Evolutionary conservation across 352 stramenopile genomes (phyloP), one percentile per base, ranked within the genome.

Genomic region (Peronospora farinosa): DNA sequence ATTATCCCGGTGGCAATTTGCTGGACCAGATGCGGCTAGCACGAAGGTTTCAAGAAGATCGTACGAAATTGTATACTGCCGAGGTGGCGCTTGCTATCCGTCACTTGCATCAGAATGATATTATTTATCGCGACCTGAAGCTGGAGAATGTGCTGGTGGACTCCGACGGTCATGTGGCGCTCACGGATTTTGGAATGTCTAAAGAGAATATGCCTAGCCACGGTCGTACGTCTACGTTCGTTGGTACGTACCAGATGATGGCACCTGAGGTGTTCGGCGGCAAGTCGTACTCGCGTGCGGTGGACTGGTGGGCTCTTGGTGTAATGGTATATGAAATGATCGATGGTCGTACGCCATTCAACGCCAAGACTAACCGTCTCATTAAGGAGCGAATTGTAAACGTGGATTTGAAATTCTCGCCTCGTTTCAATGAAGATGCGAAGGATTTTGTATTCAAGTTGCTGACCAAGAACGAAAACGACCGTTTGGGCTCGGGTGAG

Each of bases 111-210:
- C 59, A 80, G 39, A 81, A 95, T 53, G 80, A 97, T 74, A 97
- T 98, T 69, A 96, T 98, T 62, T 98, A 98, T 77, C 81, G 96
- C 30, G 96, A 99, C 67, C 75, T 99, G 23, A 99, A 99, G 74
- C 92, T 97, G 31, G 96, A 99, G 66, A 99, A 99, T 63, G 92
- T 99, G 32, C 67, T 99, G 11, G 83, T 99, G 35, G 95, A 97
- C 54, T 87, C 83, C 11, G 70, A 95, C 41, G 97, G 97, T 35
- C 94, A 99, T 60, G 84, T 99, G 36, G 87, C 95, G 32, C 72
- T 99, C 16, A 99, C 96, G 38, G 96, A 99, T 71, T 99, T 99
- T 72, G 97, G 96, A n/a, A 91, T 98, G 63, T 97, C 88, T 7
- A 99, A 99, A 66, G 96, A 98, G 57, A 96, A 97, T 43, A 97